A percentile compares a stretch with the other conserved stretches of the same genome.
Conservation (phyloP, 768 basidiomycete genomes). For the Leccinellum albellum region DNA sequence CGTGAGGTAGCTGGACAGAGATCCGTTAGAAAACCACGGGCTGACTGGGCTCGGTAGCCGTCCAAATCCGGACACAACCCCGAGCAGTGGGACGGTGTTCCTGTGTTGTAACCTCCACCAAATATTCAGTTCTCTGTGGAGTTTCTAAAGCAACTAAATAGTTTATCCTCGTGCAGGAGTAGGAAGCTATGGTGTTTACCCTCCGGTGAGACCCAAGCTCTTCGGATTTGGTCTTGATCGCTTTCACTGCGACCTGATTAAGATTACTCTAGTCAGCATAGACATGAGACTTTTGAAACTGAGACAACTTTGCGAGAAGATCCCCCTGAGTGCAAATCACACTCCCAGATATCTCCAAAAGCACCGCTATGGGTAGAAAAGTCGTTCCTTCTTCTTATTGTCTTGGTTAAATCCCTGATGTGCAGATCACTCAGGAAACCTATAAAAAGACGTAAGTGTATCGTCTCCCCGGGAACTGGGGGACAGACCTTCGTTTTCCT, state of each 20-base stretch:
- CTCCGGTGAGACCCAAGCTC: slow-evolving; percentile 3
- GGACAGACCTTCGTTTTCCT: slow-evolving; percentile 8
- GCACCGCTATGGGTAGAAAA: slow-evolving; percentile 10
- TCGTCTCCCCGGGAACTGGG: neutral
- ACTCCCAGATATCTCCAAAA: slow-evolving; percentile 25
- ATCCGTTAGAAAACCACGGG: slow-evolving; percentile 31
- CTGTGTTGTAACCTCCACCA: slow-evolving; percentile 14
- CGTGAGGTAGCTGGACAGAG: slow-evolving; percentile 23
- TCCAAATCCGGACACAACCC: slow-evolving; percentile 30
- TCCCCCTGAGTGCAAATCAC: slow-evolving; percentile 10
- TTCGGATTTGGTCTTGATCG: neutral
- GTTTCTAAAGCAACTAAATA: slow-evolving; percentile 7
- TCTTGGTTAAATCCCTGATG: neutral
- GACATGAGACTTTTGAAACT: neutral
- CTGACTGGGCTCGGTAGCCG: slow-evolving; percentile 28
- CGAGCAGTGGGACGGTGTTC: slow-evolving; percentile 32
- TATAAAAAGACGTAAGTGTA: neutral
- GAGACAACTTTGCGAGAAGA: slow-evolving; percentile 5
- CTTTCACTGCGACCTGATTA: slow-evolving; percentile 22
- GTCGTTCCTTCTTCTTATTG: slow-evolving; percentile 1
- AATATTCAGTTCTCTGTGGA: slow-evolving; percentile 29
- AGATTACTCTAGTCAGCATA: neutral
- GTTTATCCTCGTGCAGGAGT: neutral
- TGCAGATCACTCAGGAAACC: slow-evolving; percentile 1
- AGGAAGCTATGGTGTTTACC: slow-evolving; percentile 1